Conservation (phyloP, 768 basidiomycete species). For the Tulasnella sp. region DNA sequence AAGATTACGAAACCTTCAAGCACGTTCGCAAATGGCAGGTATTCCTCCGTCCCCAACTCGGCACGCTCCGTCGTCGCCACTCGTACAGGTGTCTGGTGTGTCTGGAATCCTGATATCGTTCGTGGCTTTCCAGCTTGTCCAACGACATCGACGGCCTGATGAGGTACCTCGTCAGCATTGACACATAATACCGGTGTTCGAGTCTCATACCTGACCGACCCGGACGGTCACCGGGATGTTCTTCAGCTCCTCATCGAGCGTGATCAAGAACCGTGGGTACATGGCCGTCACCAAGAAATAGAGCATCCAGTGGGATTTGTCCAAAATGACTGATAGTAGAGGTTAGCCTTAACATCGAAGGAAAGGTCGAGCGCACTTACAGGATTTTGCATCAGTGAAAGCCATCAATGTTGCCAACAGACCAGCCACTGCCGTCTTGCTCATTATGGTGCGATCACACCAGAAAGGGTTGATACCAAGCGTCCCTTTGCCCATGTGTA, state of each 20-base stretch:
- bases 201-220: conserved; percentile 68
- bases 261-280: conserved; percentile 98
- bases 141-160: conserved; percentile 87
- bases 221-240: conserved; percentile 82
- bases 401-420: conserved; percentile 77
- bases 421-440: conserved; percentile 77
- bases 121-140: conserved; percentile 96
- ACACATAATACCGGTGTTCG: neutral
- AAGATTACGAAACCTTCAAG: conserved; percentile 88
- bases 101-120: conserved; percentile 97
- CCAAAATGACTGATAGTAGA: conserved; percentile 59
- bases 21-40: conserved; percentile 76
- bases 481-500: conserved; percentile 99
- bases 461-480: conserved; percentile 96
- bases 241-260: conserved; percentile 83
- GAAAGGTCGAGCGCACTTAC: conserved; percentile 39
- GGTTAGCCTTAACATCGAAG: neutral
- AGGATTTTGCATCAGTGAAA: conserved; percentile 87
- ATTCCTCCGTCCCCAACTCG: conserved; percentile 95
- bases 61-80: conserved; percentile 88
- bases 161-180: neutral
- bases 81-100: conserved; percentile 91
- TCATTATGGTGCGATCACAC: conserved; percentile 82
- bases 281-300: conserved; percentile 93
- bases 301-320: conserved; percentile 97